Base-by-base conservation (phyloP, 495 filamentous ascomycete species). In the Hyaloscypha bicolor region DNA sequence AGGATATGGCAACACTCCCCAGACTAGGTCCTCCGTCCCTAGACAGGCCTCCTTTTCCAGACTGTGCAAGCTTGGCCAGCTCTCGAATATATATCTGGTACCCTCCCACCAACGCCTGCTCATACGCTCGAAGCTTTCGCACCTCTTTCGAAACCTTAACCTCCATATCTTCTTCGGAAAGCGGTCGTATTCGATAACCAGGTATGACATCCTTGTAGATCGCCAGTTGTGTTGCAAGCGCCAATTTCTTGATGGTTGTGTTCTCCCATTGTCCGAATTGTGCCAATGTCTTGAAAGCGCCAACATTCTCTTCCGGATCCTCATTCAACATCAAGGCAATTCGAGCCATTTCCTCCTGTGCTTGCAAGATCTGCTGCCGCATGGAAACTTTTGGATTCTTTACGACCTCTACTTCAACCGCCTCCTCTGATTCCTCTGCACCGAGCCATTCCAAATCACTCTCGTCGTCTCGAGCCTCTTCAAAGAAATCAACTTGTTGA, bases 181-280 rank as follows among this genome's bases (percentile, higher is more conserved):
- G 77, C 22, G 93, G 92, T 22, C 95, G 89, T 77, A 98, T 98
- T 42, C 95, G 85, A 71, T 98, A 99, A 8, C 94, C 95, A 0
- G 95, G 95, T 56, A 99, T 97, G 52, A 97, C 83, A 79, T 98
- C 94, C 75, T 93, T 96, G 78, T 93, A 99, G n/a, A 97, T 85
- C 8, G 94, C 88, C 74, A 94, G 82, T 77, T 97, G 93, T 22
- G 93, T 90, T 19, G 87, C 91, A 31, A 99, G 76, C 29, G 89
- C 91, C 60, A 99, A 81, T 73, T 93, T 95, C 79, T 90, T 88
- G 72, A 98, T 88, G 6, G 90, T 88, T 37, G 85, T 75, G 66
- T 93, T 89, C 9, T 80, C 74, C 2, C 88, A 89, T 53, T 89
- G 82, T 39, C 87, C 90, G 72, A 98, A 87, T 68, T 91, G 85